Base-by-base conservation (phyloP, 1,284 basidiomycete species). In the Sanghuangporus sanghuang region DNA sequence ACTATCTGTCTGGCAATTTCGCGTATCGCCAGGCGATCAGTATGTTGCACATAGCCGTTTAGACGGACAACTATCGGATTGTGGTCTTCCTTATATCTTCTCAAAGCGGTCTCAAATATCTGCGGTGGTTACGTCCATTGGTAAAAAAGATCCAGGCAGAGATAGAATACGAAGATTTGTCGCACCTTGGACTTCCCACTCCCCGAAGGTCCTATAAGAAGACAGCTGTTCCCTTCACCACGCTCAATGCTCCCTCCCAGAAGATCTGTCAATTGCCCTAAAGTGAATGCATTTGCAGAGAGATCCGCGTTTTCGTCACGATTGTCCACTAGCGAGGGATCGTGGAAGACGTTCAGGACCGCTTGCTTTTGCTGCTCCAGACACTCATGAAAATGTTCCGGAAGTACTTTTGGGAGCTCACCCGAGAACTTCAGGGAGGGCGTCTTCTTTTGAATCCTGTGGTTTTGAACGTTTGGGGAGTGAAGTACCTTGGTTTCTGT, bases 191-290 rank as follows among this genome's bases (percentile, higher is more conserved):
- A 88, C 77, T 96, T 96, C 21, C 94, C 94, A 67, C 87, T 90
- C 12, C 92, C 92, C 63, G 87, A 80, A 2, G 93, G 88, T 6
- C 94, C 94, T 42, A 94, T 80, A 5, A 96, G 72, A 61, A 96
- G 79, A 69, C 93, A 95, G 65, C 93, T 95, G 69, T 96, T 96
- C 3, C 94, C 94, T 77, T 96, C 94, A 2, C 89, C 90, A 39
- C 93, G 84, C 35, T 78, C 76, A 1, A 90, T 81, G 0, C 92
- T 93, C 2, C 93, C 93, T 23, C 76, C 73, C 5, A 96, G 75
- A 27, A 96, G 74, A 55, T 83, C 81, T 0, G 76, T 71, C 4
- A 96, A 73, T 56, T 89, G 84, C 44, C 81, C 69, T 21, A 75
- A 74, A 0, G 86, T 83, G 21, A 77, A 68, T 0, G 67, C 71